Base-by-base conservation (phyloP, 306 rosid species). In the Datisca glomerata region DNA sequence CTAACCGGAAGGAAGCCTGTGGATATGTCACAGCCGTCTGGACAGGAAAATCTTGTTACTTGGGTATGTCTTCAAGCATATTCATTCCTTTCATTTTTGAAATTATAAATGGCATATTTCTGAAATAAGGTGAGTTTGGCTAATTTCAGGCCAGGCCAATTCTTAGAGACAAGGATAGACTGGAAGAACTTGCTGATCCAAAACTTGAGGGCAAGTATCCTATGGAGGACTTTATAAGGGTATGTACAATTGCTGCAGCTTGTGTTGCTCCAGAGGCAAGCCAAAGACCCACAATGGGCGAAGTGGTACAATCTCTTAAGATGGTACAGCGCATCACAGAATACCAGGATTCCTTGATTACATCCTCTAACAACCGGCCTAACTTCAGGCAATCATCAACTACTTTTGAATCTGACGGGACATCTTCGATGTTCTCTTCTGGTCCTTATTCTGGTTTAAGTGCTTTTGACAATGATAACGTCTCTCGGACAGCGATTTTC, bases 281-380 rank as follows among this genome's bases (percentile, higher is more conserved):
- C 71, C 98, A 89, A 61, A 80, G 98, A 32, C 98, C 98, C 21
- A 80, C 98, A 17, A 89, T 89, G 93, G 98, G 98, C 15, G 98
- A 89, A 70, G 98, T 89, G 63, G 96, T 89, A 22, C 98, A 89
- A 58, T 84, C 98, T 33, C 93, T 89, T 51, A 89, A 89, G 67
- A 89, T 89, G 98, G 98, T 89, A 59, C 95, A 84, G 67, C 85
- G 93, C 6, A 50, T 80, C 46, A 59, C 86, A 1, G 98, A 89
- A 49, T 42, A 73, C 31, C 84, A 75, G 27, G 81, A 78, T 51
- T 51, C 91, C 23, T 23, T 37, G 43, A 21, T 76, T 51, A 45
- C 81, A 46, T 27, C 94, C 36, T 68, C 92, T 57, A 80, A 67
- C 59, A 73, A 74, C 27, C 59, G 74, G 55, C 73, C 81, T 28